phyloP scores from a whole-genome alignment of 176 grass and related monocot genomes.

The Typha latifolia region DNA sequence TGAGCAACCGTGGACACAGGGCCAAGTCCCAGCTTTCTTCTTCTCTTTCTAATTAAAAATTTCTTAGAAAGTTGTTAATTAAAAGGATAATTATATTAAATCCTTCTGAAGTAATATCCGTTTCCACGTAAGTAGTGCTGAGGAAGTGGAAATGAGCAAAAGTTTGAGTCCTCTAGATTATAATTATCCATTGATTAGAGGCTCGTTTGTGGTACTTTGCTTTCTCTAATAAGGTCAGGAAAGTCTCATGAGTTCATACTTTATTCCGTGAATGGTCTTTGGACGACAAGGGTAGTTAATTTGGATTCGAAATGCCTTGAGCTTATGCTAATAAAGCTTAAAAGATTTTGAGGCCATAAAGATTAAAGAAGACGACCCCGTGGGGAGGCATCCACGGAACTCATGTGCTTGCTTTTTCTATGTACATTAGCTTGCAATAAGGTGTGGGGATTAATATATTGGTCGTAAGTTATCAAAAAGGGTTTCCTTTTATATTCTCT shows the following conservation, averaged over 20 bases:
- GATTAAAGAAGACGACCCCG: conserved; percentile 1
- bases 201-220: too few relatives aligned
- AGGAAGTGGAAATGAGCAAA: too few relatives aligned
- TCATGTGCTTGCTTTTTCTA: not conserved
- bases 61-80: too few relatives aligned
- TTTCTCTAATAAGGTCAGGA: too few relatives aligned
- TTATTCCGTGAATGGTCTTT: not conserved
- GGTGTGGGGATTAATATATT: not conserved
- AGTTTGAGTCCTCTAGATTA: too few relatives aligned
- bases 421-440: not conserved
- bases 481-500: not conserved
- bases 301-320: not conserved
- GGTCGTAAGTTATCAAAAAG: not conserved
- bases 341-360: not conserved
- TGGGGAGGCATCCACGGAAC: conserved; percentile 1
- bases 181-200: too few relatives aligned
- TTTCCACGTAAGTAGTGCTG: too few relatives aligned
- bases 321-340: not conserved
- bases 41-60: not conserved
- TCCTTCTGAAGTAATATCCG: too few relatives aligned
- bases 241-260: not conserved
- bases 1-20: conserved; percentile 4
- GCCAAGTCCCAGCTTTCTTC: not conserved
- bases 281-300: not conserved
- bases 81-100: too few relatives aligned